These are phyloP conservation scores for Mangifera indica DNA, from an alignment of 345 rosid genomes.

Conservation along the genomic window DNA sequence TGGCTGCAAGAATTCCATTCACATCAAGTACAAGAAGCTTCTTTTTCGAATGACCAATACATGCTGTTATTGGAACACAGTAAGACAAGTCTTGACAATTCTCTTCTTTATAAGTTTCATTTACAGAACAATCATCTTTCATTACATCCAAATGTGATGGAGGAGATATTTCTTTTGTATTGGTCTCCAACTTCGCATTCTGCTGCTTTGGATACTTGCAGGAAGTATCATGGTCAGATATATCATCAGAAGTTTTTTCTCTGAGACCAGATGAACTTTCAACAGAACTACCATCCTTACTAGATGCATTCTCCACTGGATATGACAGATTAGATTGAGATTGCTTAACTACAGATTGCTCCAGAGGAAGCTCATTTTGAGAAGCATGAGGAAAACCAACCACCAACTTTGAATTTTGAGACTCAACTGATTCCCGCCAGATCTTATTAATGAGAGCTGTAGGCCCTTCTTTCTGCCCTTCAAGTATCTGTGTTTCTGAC, in stretches of 20 bases:
- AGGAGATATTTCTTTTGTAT: constrained; percentile 15
- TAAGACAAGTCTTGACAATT: constrained; percentile 18
- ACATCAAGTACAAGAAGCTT: constrained; percentile 80
- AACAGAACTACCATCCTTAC: not conserved
- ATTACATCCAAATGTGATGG: constrained; percentile 20
- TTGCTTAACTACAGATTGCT: constrained; percentile 21
- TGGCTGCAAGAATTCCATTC: constrained; percentile 77
- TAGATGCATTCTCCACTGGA: constrained; percentile 14
- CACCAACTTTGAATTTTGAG: constrained; percentile 5
- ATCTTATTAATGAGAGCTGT: constrained; percentile 9
- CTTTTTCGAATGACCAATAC: constrained; percentile 34
- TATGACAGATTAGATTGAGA: constrained; percentile 21
- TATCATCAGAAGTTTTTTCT: constrained; percentile 1
- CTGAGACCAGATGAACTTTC: not conserved
- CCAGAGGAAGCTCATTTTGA: constrained; percentile 3
- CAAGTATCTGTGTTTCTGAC: constrained; percentile 14
- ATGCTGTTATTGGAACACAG: constrained; percentile 24
- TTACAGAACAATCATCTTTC: constrained; percentile 14
- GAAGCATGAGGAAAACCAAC: constrained; percentile 17
- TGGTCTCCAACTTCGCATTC: constrained; percentile 25
- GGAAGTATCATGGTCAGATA: not conserved
- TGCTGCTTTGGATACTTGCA: constrained; percentile 20
- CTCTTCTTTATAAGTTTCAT: constrained; percentile 18
- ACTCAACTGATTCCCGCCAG: constrained; percentile 18
- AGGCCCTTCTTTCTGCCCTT: constrained; percentile 18